These are phyloP conservation scores for Solanum chiquidenum DNA, from an alignment of 257 asterid genomes.

Conservation along the genomic window DNA sequence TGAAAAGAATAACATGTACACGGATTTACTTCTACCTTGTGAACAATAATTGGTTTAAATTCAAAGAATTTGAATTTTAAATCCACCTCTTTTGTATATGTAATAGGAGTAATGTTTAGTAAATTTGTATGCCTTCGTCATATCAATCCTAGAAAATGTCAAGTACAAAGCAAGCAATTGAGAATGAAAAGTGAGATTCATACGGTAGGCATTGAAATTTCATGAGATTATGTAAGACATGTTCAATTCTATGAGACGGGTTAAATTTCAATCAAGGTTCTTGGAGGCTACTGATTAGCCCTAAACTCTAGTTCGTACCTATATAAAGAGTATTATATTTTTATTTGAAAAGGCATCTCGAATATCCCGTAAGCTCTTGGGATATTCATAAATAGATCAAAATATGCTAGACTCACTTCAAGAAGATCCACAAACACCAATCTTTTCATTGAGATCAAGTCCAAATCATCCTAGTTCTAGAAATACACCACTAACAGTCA, in stretches of 20 bases:
- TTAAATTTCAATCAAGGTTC: too few species aligned
- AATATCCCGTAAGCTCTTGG: too few species aligned
- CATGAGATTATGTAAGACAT: neutral
- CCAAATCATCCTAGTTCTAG: too few species aligned
- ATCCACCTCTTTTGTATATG: neutral
- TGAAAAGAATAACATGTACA: too few species aligned
- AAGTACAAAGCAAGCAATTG: neutral
- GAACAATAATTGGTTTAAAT: too few species aligned
- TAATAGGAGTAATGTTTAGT: neutral
- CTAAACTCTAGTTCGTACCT: neutral
- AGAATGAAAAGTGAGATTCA: neutral
- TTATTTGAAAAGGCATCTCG: neutral
- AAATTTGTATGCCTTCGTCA: neutral
- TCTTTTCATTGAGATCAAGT: too few species aligned
- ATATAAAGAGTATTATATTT: too few species aligned
- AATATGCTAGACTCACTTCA: neutral
- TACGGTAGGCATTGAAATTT: neutral
- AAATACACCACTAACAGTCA: too few species aligned
- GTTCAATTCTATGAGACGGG: neutral
- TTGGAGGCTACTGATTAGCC: too few species aligned
- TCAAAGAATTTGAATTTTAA: too few species aligned
- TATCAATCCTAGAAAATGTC: neutral
- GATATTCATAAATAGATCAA: neutral
- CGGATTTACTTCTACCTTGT: too few species aligned
- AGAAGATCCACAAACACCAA: neutral